Evolutionary conservation across 1,284 basidiomycete genomes (phyloP), one percentile per base, ranked within the genome.

Genomic region (Farysia itapuensis): DNA sequence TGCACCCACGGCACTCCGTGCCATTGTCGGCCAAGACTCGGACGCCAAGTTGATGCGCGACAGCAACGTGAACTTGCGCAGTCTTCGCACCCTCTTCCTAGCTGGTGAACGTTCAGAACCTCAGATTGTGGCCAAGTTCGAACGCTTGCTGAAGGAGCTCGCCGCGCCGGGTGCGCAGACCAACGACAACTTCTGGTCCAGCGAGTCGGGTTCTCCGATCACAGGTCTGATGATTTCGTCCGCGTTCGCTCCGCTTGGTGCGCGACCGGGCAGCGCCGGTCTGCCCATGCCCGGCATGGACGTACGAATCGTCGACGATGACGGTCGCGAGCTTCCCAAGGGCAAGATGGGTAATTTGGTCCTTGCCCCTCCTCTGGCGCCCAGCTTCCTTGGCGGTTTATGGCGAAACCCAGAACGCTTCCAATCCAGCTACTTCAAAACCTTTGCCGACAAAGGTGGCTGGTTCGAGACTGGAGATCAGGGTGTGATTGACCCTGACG

Each of bases 381-480:
- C 72, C 3, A 59, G 46, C 19, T 59, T 61, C 41, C 35, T 74
- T 11, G 65, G 64, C 18, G 67, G 67, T 0, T 64, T 77, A 2
- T 77, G 72, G 72, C 48, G 58, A 19, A 70, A 74, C 25, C 48
- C 48, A 3, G 50, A 51, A 13, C 48, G 70, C 12, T 74, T 70
- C 42, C 56, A 61, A 26, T 38, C 32, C 23, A 57, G 48, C 24
- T 74, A 74, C 54, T 70, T 63, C 26, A 49, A 51, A 19, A 52
- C 73, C 11, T 74, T 74, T 32, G 37, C 63, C 26, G 29, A 49
- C 19, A 70, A 72, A 28, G 72, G 72, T 15, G 72, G 58, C 9
- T 74, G 61, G 61, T 74, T 72, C 43, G 72, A 72, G 26, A 74
- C 72, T 13, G 72, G 72, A 12, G 72, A 74, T 35, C 60, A 67